Conservation (phyloP, 202 grass and related monocot genomes). For the Thinopyrum obtusiflorum region DNA sequence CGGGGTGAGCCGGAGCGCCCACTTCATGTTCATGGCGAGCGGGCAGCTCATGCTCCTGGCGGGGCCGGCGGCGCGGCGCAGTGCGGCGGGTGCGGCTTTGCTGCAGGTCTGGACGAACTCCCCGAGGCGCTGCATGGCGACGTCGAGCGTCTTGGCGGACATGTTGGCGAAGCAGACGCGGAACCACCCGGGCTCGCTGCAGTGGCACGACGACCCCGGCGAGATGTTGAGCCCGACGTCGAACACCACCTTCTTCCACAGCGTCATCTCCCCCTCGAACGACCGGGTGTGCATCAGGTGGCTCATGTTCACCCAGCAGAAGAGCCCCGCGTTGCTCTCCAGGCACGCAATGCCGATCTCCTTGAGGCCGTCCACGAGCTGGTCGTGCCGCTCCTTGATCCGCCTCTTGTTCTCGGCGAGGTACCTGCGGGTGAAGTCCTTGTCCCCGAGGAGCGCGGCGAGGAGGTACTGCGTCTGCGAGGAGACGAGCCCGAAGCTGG, state of each 20-base stretch:
- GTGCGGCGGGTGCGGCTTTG: not conserved
- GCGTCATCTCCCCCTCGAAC: conserved; percentile 75
- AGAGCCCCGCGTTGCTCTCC: conserved; percentile 72
- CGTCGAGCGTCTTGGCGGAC: conserved; percentile 64
- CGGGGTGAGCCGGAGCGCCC: conserved; percentile 49
- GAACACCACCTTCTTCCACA: conserved; percentile 90
- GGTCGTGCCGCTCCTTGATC: conserved; percentile 55
- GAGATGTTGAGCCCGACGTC: conserved; percentile 87
- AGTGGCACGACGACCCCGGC: conserved; percentile 89
- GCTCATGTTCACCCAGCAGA: conserved; percentile 93
- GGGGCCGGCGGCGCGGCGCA: not conserved
- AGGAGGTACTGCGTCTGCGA: conserved; percentile 93
- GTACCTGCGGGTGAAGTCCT: conserved; percentile 54
- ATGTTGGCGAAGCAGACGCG: conserved; percentile 97
- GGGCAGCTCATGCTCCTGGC: conserved; percentile 43
- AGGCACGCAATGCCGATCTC: conserved; percentile 57
- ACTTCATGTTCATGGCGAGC: conserved; percentile 35
- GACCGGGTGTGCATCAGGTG: conserved; percentile 50
- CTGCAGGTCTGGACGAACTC: conserved; percentile 42
- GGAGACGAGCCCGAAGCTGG: conserved; percentile 90
- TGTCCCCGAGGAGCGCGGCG: conserved; percentile 55
- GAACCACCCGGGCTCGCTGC: conserved; percentile 87
- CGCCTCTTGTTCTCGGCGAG: conserved; percentile 66
- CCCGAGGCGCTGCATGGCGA: conserved; percentile 58
- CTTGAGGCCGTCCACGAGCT: conserved; percentile 49